A percentile compares a stretch with the other conserved stretches of the same genome.
phyloP scores from a whole-genome alignment of 2,329 filamentous ascomycete species.

The Penicillium sp. region DNA sequence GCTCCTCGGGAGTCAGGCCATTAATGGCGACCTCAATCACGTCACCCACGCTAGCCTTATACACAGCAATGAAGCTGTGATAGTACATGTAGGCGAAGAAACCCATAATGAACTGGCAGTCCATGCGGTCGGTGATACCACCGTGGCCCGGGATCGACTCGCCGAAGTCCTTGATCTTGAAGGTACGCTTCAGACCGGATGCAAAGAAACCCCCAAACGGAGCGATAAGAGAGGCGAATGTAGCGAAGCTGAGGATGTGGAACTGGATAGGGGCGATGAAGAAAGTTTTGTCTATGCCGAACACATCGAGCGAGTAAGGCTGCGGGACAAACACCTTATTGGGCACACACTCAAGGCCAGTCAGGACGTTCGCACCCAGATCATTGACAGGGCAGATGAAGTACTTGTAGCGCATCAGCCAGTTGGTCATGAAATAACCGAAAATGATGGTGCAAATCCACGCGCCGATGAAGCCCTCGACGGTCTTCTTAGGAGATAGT shows the following conservation, averaged over 20 bases:
- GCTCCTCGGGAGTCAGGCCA: slow-evolving; percentile 80
- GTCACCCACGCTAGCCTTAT: slow-evolving; percentile 77
- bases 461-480: slow-evolving; percentile 91
- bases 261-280: slow-evolving; percentile 85
- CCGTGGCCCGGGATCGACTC: slow-evolving; percentile 97
- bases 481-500: slow-evolving; percentile 97
- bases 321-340: slow-evolving; percentile 87
- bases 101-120: slow-evolving; percentile 99
- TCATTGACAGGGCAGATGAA: slow-evolving; percentile 98
- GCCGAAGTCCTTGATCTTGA: slow-evolving; percentile 99
- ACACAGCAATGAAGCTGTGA: slow-evolving; percentile 88
- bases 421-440: slow-evolving; percentile 72
- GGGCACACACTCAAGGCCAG: slow-evolving; percentile 79
- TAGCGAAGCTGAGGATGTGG: slow-evolving; percentile 82
- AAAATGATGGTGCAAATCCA: slow-evolving; percentile 94
- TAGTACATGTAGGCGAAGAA: slow-evolving; percentile 99
- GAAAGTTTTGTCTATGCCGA: slow-evolving; percentile 67
- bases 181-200: slow-evolving; percentile 93
- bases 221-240: slow-evolving; percentile 92
- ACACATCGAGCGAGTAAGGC: slow-evolving; percentile 66
- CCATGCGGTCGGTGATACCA: slow-evolving; percentile 98
- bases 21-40: slow-evolving; percentile 90
- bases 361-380: slow-evolving; percentile 87
- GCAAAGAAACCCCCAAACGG: slow-evolving; percentile 99
- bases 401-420: slow-evolving; percentile 88